phyloP scores from a whole-genome alignment of 768 basidiomycete genomes.

The Mycena metata region DNA sequence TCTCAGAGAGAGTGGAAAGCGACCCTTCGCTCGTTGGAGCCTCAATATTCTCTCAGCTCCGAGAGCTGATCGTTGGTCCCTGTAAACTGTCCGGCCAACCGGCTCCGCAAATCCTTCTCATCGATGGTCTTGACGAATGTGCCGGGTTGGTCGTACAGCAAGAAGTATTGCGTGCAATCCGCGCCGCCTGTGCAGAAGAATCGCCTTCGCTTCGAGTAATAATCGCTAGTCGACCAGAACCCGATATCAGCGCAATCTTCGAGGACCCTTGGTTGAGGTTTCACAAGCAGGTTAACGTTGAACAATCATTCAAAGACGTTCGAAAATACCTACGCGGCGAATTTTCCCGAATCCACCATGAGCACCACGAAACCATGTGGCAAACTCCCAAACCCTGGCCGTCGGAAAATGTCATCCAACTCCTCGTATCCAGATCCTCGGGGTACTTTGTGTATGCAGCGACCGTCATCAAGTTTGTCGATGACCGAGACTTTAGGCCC shows the following conservation, averaged over 20 bases:
- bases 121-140: too few species aligned
- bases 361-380: conserved; percentile 5
- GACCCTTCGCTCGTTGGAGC: neutral
- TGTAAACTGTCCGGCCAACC: neutral
- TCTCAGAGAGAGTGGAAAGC: neutral
- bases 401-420: neutral
- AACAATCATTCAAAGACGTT: neutral
- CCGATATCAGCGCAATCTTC: conserved; percentile 3
- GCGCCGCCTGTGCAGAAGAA: neutral
- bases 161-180: neutral
- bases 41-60: neutral
- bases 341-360: too few species aligned
- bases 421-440: neutral
- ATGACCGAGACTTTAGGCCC: neutral
- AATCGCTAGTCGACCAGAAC: conserved; percentile 5
- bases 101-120: neutral
- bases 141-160: too few species aligned
- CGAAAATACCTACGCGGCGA: conserved; percentile 4
- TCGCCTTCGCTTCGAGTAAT: neutral
- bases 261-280: neutral
- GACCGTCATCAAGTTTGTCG: conserved; percentile 10
- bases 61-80: neutral
- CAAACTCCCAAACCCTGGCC: neutral
- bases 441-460: conserved; percentile 12
- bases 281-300: neutral